phyloP scores from a whole-genome alignment of 2,329 filamentous ascomycete species.

The Teratosphaeria gauchensis region DNA sequence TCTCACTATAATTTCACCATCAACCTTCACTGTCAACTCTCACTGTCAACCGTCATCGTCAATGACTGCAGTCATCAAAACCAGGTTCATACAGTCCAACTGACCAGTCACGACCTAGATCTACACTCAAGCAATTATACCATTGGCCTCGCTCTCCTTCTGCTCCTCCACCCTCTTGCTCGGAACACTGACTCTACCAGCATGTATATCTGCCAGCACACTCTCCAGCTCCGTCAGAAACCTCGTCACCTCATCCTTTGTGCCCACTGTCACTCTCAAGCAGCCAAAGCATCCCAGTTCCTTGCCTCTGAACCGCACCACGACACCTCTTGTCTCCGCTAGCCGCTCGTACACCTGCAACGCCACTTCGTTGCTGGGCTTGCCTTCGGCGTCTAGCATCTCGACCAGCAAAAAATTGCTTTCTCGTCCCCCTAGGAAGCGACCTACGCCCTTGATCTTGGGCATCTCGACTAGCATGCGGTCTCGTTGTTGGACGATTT shows the following conservation, averaged over 20 bases:
- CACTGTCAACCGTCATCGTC: too few relatives aligned
- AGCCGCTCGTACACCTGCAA: constrained; percentile 72
- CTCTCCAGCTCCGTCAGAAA: constrained; percentile 60
- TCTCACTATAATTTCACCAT: too few relatives aligned
- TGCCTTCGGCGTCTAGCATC: constrained; percentile 63
- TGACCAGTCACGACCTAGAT: neutral
- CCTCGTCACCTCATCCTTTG: constrained; percentile 70
- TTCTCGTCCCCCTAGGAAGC: constrained; percentile 66
- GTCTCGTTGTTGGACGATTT: constrained; percentile 67
- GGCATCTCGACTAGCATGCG: constrained; percentile 65
- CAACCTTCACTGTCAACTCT: too few relatives aligned
- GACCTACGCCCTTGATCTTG: constrained; percentile 65
- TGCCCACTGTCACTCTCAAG: constrained; percentile 84
- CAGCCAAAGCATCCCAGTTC: constrained; percentile 85
- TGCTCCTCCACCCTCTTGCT: constrained; percentile 30
- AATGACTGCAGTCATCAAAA: too few relatives aligned
- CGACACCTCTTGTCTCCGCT: constrained; percentile 78
- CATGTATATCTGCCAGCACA: constrained; percentile 41
- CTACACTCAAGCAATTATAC: constrained; percentile 34
- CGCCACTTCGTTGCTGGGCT: constrained; percentile 70
- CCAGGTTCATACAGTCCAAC: too few relatives aligned
- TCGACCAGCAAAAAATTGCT: constrained; percentile 90
- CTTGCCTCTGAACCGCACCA: constrained; percentile 87
- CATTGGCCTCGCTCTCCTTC: constrained; percentile 42
- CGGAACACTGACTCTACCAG: constrained; percentile 22